Conservation (phyloP, 1,284 basidiomycete genomes). For the Ganoderma leucocontextum region DNA sequence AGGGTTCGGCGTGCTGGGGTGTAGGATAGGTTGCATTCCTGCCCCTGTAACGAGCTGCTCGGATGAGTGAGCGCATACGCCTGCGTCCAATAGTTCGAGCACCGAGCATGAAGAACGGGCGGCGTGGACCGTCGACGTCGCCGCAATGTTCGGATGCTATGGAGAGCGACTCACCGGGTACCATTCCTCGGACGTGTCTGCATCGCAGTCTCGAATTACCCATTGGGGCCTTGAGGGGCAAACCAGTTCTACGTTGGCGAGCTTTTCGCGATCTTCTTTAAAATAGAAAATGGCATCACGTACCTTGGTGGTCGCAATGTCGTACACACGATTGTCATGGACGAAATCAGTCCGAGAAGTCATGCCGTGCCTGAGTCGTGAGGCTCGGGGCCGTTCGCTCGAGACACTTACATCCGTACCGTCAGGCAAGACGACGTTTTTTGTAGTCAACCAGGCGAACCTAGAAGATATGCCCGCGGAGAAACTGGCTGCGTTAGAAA, state of each 20-base stretch:
- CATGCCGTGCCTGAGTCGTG: background rate
- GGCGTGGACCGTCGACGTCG: background rate
- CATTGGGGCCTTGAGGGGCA: background rate
- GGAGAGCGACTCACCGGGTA: background rate
- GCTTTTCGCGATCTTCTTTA: background rate
- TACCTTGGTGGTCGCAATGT: background rate
- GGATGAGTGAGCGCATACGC: background rate
- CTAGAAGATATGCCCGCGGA: slow-evolving; percentile 66
- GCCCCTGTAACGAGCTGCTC: background rate
- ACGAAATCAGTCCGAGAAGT: background rate
- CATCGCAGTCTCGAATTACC: background rate
- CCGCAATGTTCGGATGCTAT: background rate
- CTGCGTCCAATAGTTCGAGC: background rate
- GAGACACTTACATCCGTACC: background rate
- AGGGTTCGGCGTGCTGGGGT: background rate
- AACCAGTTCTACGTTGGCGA: background rate
- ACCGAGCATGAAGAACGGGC: background rate
- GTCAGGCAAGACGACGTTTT: slow-evolving; percentile 86
- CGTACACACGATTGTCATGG: background rate
- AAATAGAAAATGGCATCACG: background rate
- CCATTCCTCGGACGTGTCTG: background rate
- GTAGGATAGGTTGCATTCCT: background rate
- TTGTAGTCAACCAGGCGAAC: slow-evolving; percentile 78
- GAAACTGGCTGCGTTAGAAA: slow-evolving; percentile 64
- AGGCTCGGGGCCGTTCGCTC: background rate